Evolutionary conservation across 768 basidiomycete species (phyloP), one percentile per base, ranked within the genome.

Genomic region (Piloderma croceum): DNA sequence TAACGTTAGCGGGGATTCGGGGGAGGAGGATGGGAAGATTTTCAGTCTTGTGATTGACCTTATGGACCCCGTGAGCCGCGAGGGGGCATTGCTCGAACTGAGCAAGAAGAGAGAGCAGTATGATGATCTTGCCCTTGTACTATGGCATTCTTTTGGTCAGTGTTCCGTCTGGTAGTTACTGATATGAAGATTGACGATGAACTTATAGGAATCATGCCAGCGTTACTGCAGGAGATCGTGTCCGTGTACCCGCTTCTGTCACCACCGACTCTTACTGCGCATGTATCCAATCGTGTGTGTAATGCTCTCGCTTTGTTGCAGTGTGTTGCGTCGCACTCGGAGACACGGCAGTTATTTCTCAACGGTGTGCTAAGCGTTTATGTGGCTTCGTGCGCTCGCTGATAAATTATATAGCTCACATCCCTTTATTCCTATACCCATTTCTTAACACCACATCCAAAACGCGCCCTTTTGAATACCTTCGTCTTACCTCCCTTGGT

Each of bases 51-150:
- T 98, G 44, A 80, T 91, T 49, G 89, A 94, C 42, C 67, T 94
- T 20, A 74, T 87, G 71, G 83, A 90, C 54, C 80, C 84, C 2
- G 75, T 69, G 41, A 78, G 83, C n/a, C 76, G 94, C 46, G 96
- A 99, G 58, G 74, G 73, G 2, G 94, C 96, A 2, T 69, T 99
- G 36, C 72, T 98, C 39, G 96, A 99, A 66, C 71, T 99, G 54
- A 94, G 90, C 68, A 98, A 99, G 76, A 98, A 97, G 71, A 72
- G 96, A 47, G 96, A 98, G 65, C 93, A 98, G 63, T 98, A 94
- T 58, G 96, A 99, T 59, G 93, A 99, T 64, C 79, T 99, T 34
- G 96, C 96, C 2, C 75, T 98, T 31, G 89, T 99, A 19, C 73
- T 99, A 6, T 99, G 96, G 96, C 93, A 98, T 55, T 92, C 92